Percentiles rank a stretch among this genome's conserved stretches.
These are phyloP conservation scores for Cucurbita ficifolia DNA, from an alignment of 306 rosid genomes.

Conservation along the genomic window DNA sequence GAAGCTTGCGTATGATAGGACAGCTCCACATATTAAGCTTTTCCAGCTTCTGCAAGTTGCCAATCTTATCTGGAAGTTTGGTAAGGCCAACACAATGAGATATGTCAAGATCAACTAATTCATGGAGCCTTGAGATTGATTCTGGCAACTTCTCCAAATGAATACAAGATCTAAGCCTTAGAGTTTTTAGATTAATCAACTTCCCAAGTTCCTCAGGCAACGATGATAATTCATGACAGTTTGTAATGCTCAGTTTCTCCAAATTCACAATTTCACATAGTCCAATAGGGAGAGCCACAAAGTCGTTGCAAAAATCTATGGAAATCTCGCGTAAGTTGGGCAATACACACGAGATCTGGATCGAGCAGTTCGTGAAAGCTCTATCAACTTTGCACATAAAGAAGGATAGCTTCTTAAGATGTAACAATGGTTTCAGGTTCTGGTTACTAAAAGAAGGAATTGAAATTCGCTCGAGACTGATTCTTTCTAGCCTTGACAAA, in stretches of 20 bases:
- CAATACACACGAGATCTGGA: slow-evolving; percentile 9
- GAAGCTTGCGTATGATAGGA: slow-evolving; percentile 13
- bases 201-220: slow-evolving; percentile 25
- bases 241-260: slow-evolving; percentile 40
- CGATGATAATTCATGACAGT: slow-evolving; percentile 32
- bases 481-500: slow-evolving; percentile 24
- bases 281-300: slow-evolving; percentile 30
- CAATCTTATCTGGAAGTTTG: slow-evolving; percentile 27
- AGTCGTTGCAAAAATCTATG: slow-evolving; percentile 42
- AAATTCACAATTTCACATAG: slow-evolving; percentile 21
- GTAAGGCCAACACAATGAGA: slow-evolving; percentile 28
- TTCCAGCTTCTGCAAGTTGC: slow-evolving; percentile 14
- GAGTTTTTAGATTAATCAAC: slow-evolving; percentile 22
- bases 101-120: slow-evolving; percentile 28
- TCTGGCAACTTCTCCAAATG: slow-evolving; percentile 26
- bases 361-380: slow-evolving; percentile 24
- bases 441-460: slow-evolving; percentile 23
- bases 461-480: slow-evolving; percentile 43
- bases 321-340: slow-evolving; percentile 43
- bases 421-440: slow-evolving; percentile 9
- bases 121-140: slow-evolving; percentile 15
- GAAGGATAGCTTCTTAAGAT: slow-evolving; percentile 37
- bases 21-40: slow-evolving; percentile 20
- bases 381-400: slow-evolving; percentile 43
- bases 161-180: slow-evolving; percentile 34